phyloP scores from a whole-genome alignment of 176 grass and related monocot species.

The Paspalum vaginatum region DNA sequence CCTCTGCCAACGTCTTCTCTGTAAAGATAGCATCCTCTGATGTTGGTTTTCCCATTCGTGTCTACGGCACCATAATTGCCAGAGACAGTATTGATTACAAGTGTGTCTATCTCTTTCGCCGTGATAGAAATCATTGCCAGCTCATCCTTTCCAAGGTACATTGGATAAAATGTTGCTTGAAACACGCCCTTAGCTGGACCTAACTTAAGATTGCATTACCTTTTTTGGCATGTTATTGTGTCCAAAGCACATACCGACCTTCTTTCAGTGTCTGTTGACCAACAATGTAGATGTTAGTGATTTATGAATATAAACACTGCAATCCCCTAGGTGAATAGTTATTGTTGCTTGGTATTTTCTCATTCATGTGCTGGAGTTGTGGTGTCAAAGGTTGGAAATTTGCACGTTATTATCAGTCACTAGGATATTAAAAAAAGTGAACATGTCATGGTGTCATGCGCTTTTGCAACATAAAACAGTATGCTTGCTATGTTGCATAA shows the following conservation, averaged over 20 bases:
- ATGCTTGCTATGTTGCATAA: not conserved
- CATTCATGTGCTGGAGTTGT: not conserved
- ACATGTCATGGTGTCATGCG: not conserved
- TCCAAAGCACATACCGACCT: not conserved
- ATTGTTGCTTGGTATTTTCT: not conserved
- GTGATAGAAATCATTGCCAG: not conserved
- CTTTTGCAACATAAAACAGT: not conserved
- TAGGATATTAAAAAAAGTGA: not conserved
- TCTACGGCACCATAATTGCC: too few species aligned
- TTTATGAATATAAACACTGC: not conserved
- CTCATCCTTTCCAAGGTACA: not conserved
- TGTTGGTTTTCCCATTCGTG: too few species aligned
- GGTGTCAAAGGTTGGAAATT: not conserved
- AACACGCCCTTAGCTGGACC: not conserved
- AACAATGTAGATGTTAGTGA: not conserved
- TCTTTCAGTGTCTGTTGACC: not conserved
- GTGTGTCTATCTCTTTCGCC: not conserved
- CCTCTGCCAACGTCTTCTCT: too few species aligned
- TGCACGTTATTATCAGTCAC: not conserved
- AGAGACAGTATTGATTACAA: too few species aligned
- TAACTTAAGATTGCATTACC: not conserved
- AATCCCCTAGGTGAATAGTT: not conserved
- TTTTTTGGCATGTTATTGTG: not conserved
- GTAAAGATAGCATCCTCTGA: too few species aligned
- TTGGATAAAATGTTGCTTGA: not conserved